These are phyloP conservation scores for Talaromyces sp. DNA, from an alignment of 2,329 filamentous ascomycete genomes.

Conservation along the genomic window DNA sequence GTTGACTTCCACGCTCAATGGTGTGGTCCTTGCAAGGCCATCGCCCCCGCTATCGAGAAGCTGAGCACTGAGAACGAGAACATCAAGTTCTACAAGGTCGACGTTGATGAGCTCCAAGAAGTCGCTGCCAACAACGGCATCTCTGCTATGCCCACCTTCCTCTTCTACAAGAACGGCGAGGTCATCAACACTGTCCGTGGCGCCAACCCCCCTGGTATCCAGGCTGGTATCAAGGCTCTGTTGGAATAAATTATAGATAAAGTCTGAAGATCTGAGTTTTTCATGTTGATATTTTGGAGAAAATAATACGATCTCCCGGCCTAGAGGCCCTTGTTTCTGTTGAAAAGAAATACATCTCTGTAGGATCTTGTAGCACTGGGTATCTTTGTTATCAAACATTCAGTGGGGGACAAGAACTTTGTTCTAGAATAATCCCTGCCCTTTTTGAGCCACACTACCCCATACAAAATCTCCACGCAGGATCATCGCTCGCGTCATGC, in stretches of 20 bases:
- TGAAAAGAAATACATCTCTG: background rate
- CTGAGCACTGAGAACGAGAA: slow-evolving; percentile 60
- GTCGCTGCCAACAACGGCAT: slow-evolving; percentile 77
- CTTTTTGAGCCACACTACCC: too few species aligned
- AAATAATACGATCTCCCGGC: slow-evolving; percentile 1
- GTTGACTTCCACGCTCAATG: slow-evolving; percentile 87
- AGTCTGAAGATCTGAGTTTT: background rate
- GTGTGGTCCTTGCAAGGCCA: slow-evolving; percentile 95
- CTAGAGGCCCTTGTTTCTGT: background rate
- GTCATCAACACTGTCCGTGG: slow-evolving; percentile 75
- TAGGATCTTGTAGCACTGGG: too few species aligned
- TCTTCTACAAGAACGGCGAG: slow-evolving; percentile 78
- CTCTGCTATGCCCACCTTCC: slow-evolving; percentile 91
- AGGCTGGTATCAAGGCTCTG: slow-evolving; percentile 39
- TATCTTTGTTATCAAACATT: too few species aligned
- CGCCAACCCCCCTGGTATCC: slow-evolving; percentile 73
- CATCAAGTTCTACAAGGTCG: slow-evolving; percentile 82
- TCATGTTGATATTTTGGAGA: background rate
- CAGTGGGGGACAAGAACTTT: too few species aligned
- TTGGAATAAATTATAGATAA: background rate
- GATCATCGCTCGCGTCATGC: slow-evolving; percentile 8
- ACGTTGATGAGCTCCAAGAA: slow-evolving; percentile 80
- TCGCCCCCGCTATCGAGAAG: slow-evolving; percentile 74
- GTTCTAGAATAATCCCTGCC: too few species aligned
- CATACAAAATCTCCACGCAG: background rate